Evolutionary conservation across 176 grass and related monocot genomes (phyloP).

Genomic region (Dactylis glomerata): DNA sequence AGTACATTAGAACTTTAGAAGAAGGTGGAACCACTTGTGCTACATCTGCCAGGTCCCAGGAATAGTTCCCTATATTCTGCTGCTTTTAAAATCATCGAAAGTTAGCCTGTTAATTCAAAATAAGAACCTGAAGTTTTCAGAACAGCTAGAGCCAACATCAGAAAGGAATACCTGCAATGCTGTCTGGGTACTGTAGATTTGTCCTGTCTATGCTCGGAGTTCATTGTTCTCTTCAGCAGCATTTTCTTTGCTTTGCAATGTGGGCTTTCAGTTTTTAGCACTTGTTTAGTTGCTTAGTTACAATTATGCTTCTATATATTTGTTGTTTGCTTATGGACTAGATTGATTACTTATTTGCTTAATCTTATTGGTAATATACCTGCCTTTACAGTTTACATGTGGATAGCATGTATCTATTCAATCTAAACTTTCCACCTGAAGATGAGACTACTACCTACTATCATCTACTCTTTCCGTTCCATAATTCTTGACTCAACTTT

Average conservation of each 20-base stretch:
- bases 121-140: neutral
- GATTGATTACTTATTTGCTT: neutral
- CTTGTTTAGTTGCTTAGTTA: neutral
- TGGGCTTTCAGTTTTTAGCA: slow-evolving; percentile 2
- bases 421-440: neutral
- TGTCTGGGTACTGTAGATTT: neutral
- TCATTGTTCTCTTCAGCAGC: neutral
- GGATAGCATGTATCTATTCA: neutral
- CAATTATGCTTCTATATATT: neutral
- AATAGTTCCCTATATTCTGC: slow-evolving; percentile 10
- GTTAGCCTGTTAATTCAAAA: neutral
- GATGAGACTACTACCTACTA: neutral
- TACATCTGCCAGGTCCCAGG: neutral
- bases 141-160: neutral
- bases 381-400: neutral
- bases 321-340: neutral
- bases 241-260: slow-evolving; percentile 16
- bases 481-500: too few relatives aligned
- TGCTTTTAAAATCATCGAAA: slow-evolving; percentile 6
- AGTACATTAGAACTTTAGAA: neutral
- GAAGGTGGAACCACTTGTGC: neutral
- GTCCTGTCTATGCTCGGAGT: neutral
- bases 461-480: too few relatives aligned
- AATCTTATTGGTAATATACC: neutral
- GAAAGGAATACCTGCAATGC: slow-evolving; percentile 4